A percentile compares a stretch with the other conserved stretches of the same genome.
phyloP scores from a whole-genome alignment of 805 yeast genomes.

The Candida stauntonica region DNA sequence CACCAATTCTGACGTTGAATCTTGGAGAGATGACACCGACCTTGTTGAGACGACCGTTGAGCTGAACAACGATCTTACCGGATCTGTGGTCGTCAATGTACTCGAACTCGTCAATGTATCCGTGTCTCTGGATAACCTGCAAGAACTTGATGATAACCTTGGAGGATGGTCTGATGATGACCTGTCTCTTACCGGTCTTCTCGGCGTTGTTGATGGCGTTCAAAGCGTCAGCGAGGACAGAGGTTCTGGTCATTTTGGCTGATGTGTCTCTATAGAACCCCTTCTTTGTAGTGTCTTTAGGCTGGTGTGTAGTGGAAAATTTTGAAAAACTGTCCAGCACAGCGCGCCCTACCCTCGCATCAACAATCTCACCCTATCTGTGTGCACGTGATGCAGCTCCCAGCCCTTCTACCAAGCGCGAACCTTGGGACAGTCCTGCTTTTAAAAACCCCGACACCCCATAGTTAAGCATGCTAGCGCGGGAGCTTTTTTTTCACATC shows the following conservation, averaged over 20 bases:
- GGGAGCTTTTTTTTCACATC: constrained; percentile 4
- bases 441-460: constrained; percentile 7
- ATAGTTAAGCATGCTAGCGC: constrained; percentile 5
- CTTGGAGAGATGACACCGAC: constrained; percentile 99
- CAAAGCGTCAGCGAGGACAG: constrained; percentile 97
- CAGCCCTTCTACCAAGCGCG: constrained; percentile 2
- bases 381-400: constrained; percentile 7
- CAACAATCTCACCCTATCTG: constrained; percentile 3
- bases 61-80: constrained; percentile 93
- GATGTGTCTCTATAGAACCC: constrained; percentile 1
- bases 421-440: constrained; percentile 1
- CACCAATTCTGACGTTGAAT: constrained; percentile 93
- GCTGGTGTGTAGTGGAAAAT: constrained; percentile 15
- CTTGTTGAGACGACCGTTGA: constrained; percentile 98
- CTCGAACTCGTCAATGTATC: constrained; percentile 98
- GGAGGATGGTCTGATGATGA: constrained; percentile 95
- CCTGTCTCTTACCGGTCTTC: constrained; percentile 99
- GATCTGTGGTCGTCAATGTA: constrained; percentile 99
- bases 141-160: constrained; percentile 97
- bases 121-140: constrained; percentile 96
- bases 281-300: background rate
- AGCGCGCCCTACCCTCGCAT: constrained; percentile 1
- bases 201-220: constrained; percentile 98
- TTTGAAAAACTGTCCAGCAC: constrained; percentile 15
- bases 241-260: constrained; percentile 86